These are phyloP conservation scores for Selenicereus undatus DNA, from an alignment of 148 eudicot genomes.

Conservation along the genomic window DNA sequence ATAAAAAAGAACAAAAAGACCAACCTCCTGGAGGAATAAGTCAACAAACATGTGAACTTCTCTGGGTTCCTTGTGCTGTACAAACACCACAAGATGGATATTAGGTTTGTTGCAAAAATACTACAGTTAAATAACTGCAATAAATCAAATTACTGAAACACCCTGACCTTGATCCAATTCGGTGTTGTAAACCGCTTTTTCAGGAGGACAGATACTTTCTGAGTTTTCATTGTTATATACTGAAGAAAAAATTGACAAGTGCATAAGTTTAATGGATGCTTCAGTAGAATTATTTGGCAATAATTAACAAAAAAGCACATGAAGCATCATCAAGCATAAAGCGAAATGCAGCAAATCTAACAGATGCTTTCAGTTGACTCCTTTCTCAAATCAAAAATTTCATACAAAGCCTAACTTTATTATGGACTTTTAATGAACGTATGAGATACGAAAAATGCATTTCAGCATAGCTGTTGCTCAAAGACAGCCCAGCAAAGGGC, in stretches of 20 bases:
- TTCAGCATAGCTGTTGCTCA: no score
- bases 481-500: no score
- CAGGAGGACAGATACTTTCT: slow-evolving; percentile 78
- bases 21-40: slow-evolving; percentile 90
- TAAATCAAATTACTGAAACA: neutral
- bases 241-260: slow-evolving; percentile 28
- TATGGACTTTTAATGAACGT: no score
- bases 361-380: neutral
- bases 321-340: neutral
- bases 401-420: neutral
- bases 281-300: neutral
- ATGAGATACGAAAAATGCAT: no score
- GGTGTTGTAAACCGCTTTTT: slow-evolving; percentile 89
- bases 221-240: slow-evolving; percentile 88
- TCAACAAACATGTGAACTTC: slow-evolving; percentile 99
- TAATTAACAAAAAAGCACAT: neutral
- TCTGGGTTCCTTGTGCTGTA: slow-evolving; percentile 99
- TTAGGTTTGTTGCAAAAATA: slow-evolving; percentile 7
- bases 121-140: slow-evolving; percentile 1
- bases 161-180: slow-evolving; percentile 92
- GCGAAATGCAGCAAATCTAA: neutral
- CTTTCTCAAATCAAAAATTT: neutral
- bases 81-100: slow-evolving; percentile 24
- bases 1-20: slow-evolving; percentile 18
- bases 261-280: neutral